phyloP scores from a whole-genome alignment of 1,284 basidiomycete species.

The Cutaneotrichosporon cavernicola region DNA sequence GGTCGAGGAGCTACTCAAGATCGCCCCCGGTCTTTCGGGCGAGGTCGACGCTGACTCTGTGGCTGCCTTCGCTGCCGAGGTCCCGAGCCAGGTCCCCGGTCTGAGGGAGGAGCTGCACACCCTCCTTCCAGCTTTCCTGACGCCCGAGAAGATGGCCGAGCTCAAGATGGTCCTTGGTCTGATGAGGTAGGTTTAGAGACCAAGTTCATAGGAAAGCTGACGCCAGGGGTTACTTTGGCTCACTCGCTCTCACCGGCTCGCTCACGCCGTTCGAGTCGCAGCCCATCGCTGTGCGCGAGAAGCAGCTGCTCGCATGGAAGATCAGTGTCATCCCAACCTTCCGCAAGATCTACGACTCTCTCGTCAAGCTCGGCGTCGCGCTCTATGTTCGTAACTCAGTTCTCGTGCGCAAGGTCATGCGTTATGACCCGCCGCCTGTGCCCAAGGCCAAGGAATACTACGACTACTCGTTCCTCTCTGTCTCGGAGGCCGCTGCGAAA shows the following conservation, averaged over 20 bases:
- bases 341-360: slow-evolving; percentile 23
- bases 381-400: slow-evolving; percentile 21
- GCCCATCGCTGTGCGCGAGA: slow-evolving; percentile 17
- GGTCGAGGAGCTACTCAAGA: slow-evolving; percentile 15
- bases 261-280: slow-evolving; percentile 23
- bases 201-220: background rate
- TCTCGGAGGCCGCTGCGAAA: background rate
- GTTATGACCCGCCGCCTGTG: slow-evolving; percentile 6
- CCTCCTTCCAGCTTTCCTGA: slow-evolving; percentile 14
- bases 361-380: slow-evolving; percentile 17
- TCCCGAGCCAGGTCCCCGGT: slow-evolving; percentile 13
- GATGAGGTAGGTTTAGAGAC: slow-evolving; percentile 20
- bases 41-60: slow-evolving; percentile 20
- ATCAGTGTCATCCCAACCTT: slow-evolving; percentile 8
- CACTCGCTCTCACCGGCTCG: slow-evolving; percentile 14
- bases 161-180: slow-evolving; percentile 30
- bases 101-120: slow-evolving; percentile 14
- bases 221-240: slow-evolving; percentile 13
- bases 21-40: slow-evolving; percentile 13
- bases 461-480: slow-evolving; percentile 10
- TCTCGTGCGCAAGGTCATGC: slow-evolving; percentile 17
- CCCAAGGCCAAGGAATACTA: background rate
- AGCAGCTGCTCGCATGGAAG: slow-evolving; percentile 20
- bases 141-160: slow-evolving; percentile 23
- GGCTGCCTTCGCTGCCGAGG: slow-evolving; percentile 18